Conservation (phyloP, 2,329 filamentous ascomycete genomes). For the Xylaria sp. region DNA sequence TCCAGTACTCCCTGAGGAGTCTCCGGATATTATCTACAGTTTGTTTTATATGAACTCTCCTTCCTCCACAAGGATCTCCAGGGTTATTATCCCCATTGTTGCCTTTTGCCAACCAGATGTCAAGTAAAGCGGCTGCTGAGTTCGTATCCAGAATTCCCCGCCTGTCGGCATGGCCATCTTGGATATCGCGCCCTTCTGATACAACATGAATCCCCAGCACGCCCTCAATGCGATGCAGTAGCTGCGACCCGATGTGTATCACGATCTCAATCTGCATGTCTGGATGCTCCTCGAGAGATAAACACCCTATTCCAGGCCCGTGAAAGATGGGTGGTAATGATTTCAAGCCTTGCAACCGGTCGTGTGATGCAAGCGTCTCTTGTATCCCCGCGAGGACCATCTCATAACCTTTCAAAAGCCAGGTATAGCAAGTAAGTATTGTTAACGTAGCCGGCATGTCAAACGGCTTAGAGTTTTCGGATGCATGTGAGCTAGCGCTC, state of each 20-base stretch:
- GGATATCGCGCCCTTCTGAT: slow-evolving; percentile 4
- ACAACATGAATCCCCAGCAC: slow-evolving; percentile 20
- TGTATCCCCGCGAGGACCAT: slow-evolving; percentile 21
- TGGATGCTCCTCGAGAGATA: slow-evolving; percentile 15
- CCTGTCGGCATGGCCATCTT: slow-evolving; percentile 9
- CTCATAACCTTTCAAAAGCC: slow-evolving; percentile 24
- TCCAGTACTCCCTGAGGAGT: slow-evolving; percentile 21
- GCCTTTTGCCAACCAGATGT: slow-evolving; percentile 25
- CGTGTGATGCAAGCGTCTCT: slow-evolving; percentile 18
- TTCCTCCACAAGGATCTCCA: slow-evolving; percentile 14
- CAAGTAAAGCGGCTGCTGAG: slow-evolving; percentile 14
- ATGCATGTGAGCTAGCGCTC: not conserved
- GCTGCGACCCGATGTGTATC: slow-evolving; percentile 21
- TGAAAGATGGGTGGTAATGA: slow-evolving; percentile 16
- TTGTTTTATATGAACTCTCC: slow-evolving; percentile 19
- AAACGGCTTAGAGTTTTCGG: slow-evolving; percentile 7
- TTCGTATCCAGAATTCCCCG: slow-evolving; percentile 20
- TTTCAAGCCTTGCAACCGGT: slow-evolving; percentile 21
- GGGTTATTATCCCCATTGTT: slow-evolving; percentile 2
- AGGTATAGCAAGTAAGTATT: slow-evolving; percentile 25
- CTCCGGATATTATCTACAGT: slow-evolving; percentile 25
- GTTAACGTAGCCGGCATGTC: slow-evolving; percentile 24
- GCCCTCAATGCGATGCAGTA: slow-evolving; percentile 20
- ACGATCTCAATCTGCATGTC: slow-evolving; percentile 27
- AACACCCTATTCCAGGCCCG: slow-evolving; percentile 12